Conservation (phyloP, 2,329 filamentous ascomycete species). For the Didymella pomorum region DNA sequence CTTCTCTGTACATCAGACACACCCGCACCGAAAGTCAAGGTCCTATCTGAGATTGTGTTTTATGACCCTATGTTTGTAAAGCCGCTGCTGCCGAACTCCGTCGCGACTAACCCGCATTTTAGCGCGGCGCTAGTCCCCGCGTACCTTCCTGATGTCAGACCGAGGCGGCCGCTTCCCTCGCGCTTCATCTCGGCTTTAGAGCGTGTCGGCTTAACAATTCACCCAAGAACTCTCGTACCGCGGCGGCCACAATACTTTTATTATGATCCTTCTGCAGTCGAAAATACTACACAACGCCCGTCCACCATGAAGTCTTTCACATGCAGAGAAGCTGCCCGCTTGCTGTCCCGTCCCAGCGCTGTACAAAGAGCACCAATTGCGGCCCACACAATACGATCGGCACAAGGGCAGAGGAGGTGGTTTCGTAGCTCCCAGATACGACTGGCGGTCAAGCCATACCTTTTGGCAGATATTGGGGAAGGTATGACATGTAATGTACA, state of each 20-base stretch:
- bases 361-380: conserved; percentile 36
- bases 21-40: too few species aligned
- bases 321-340: conserved; percentile 42
- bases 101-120: conserved; percentile 29
- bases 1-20: too few species aligned
- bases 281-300: conserved; percentile 18
- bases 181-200: conserved; percentile 5
- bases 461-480: conserved; percentile 87
- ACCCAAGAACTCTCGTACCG: conserved; percentile 21
- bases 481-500: conserved; percentile 57
- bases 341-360: conserved; percentile 35
- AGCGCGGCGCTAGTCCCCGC: conserved; percentile 26
- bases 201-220: conserved; percentile 18
- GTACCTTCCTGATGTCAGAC: conserved; percentile 26
- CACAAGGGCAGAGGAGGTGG: conserved; percentile 45
- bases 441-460: conserved; percentile 75
- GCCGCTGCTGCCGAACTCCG: not conserved
- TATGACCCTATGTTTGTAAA: too few species aligned
- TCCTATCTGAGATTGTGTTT: too few species aligned
- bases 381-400: conserved; percentile 28
- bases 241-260: conserved; percentile 30
- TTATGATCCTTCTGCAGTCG: conserved; percentile 34
- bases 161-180: conserved; percentile 17
- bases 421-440: conserved; percentile 48
- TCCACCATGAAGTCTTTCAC: conserved; percentile 43